phyloP scores from a whole-genome alignment of 805 yeast genomes.

The Ogataea thermomethanolica region DNA sequence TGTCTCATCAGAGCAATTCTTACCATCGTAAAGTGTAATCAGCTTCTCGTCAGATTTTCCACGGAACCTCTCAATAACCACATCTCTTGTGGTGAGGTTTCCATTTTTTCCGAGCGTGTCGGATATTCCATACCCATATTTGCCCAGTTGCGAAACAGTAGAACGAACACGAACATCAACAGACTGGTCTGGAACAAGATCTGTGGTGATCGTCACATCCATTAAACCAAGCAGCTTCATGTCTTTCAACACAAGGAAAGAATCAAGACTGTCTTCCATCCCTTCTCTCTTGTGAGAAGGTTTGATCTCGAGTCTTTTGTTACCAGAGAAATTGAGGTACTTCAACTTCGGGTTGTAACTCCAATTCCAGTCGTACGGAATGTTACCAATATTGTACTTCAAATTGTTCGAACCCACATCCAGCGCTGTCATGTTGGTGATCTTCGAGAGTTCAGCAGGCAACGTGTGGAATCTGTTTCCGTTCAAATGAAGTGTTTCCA shows the following conservation, averaged over 20 bases:
- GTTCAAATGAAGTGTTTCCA: conserved; percentile 66
- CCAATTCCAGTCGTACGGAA: conserved; percentile 99
- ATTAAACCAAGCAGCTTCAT: conserved; percentile 78
- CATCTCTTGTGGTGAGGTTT: conserved; percentile 71
- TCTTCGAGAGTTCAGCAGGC: conserved; percentile 82
- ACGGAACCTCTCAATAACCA: conserved; percentile 81
- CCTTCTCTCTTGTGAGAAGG: conserved; percentile 57
- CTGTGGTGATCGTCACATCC: conserved; percentile 91
- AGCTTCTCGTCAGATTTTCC: conserved; percentile 81
- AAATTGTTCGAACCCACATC: conserved; percentile 91
- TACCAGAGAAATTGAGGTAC: conserved; percentile 88
- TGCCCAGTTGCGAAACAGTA: conserved; percentile 73
- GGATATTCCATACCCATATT: conserved; percentile 85
- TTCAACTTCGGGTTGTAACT: conserved; percentile 70
- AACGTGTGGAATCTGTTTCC: conserved; percentile 81
- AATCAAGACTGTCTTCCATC: conserved; percentile 63
- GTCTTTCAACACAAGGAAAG: conserved; percentile 57
- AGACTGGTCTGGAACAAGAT: conserved; percentile 84
- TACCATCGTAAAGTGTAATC: conserved; percentile 84
- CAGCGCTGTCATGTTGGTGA: conserved; percentile 58
- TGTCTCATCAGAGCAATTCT: conserved; percentile 49
- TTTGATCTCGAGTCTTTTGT: conserved; percentile 84
- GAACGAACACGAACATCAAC: conserved; percentile 84
- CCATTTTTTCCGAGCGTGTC: conserved; percentile 74
- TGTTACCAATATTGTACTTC: conserved; percentile 88